Evolutionary conservation across 768 basidiomycete species (phyloP).

Genomic region (Amanita rubescens): DNA sequence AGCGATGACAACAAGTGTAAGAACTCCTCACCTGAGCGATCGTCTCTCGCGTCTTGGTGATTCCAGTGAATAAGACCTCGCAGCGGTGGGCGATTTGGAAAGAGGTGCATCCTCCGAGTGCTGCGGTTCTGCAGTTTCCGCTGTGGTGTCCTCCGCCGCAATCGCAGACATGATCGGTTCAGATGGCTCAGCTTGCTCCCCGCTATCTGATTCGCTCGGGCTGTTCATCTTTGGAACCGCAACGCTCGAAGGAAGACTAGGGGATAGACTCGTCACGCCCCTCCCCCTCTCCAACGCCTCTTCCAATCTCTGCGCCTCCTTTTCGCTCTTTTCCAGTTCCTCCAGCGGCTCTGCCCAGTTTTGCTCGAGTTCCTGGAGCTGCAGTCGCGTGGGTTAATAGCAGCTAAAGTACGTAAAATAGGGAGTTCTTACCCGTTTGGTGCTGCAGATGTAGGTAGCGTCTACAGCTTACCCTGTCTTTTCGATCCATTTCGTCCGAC

Average conservation of each 20-base stretch:
- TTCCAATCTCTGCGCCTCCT: no score
- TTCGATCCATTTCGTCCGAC: no score
- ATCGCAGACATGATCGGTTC: constrained; percentile 5
- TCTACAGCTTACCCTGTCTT: no score
- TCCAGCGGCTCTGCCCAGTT: constrained; percentile 94
- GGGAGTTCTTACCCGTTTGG: constrained; percentile 63
- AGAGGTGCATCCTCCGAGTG: background rate
- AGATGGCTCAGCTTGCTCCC: no score
- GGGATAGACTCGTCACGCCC: no score
- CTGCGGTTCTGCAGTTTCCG: constrained; percentile 9
- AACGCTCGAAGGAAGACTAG: constrained; percentile 13
- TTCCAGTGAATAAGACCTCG: constrained; percentile 63
- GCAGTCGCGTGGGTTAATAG: no score
- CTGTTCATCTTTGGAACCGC: no score
- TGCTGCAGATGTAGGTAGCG: constrained; percentile 88
- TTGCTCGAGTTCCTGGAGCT: no score
- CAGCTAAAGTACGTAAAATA: constrained; percentile 2
- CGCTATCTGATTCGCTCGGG: no score
- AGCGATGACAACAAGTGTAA: constrained; percentile 9
- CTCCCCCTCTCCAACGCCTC: no score
- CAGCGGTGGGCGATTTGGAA: constrained; percentile 29
- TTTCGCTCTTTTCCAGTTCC: constrained; percentile 88
- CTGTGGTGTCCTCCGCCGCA: constrained; percentile 19
- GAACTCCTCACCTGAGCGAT: constrained; percentile 75
- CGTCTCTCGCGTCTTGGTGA: constrained; percentile 88